Evolutionary conservation across 23 red algal species (phyloP), one percentile per base, ranked within the genome.

Genomic region (Gracilaria domingensis): DNA sequence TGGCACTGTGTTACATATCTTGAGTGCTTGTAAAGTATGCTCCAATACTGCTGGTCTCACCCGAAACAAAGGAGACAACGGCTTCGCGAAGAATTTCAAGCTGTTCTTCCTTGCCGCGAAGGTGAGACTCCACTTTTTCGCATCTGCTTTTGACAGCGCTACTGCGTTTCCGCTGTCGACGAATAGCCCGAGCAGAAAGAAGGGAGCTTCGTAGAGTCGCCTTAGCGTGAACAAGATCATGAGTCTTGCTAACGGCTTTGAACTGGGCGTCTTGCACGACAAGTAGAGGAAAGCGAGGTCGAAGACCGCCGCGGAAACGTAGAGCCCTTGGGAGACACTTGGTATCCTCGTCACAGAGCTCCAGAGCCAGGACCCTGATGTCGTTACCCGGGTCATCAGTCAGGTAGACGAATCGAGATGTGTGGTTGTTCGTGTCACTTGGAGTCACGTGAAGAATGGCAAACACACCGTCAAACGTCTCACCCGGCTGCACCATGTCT

Each of bases 11-110:
- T 77, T 77, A 77, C 72, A 77, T 77, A 77, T 77, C 72, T 81
- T 90, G 87, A 81, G 87, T 90, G 57, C 74, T 90, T 66, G 74
- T 90, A 81, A 90, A 90, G 57, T 90, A 90, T 51, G 87, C 87
- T 58, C 74, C 87, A 65, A 90, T 66, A 74, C 87, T 90, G 38
- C 34, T 28, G 48, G 44, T 71, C 38, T 76, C 76, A 23, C 87
- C 87, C 40, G 87, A 90, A 20, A 74, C 73, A 40, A 90, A 90
- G 37, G 87, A 90, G 59, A 90, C 76, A 1, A 90, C 76, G 57
- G 87, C 87, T 80, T 90, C 87, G 24, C 87, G 71, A 55, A 90
- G 74, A 37, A 90, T 75, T 20, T 90, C 87, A 28, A 90, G 87
- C n/a, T 90, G 73, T 66, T 64, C 79, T 62, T 77, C 72, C 50